phyloP scores from a whole-genome alignment of 345 rosid genomes.

The Garcia nutans region DNA sequence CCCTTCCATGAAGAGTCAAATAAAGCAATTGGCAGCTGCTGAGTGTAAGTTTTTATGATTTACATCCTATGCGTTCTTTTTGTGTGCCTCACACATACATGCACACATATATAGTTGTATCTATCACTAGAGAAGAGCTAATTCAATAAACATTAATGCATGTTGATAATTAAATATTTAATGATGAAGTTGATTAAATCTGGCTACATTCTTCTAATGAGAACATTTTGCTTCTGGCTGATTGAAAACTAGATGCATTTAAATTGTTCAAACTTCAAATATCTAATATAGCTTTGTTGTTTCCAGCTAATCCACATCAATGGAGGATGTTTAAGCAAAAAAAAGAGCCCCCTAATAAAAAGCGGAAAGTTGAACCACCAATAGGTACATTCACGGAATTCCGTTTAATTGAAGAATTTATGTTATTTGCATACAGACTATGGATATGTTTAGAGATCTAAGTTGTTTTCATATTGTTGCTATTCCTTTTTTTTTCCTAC shows the following conservation, averaged over 20 bases:
- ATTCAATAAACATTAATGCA: neutral
- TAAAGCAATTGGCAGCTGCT: constrained; percentile 68
- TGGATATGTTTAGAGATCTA: constrained; percentile 20
- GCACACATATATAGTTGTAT: neutral
- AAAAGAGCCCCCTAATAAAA: constrained; percentile 77
- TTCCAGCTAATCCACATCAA: constrained; percentile 53
- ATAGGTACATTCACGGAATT: constrained; percentile 47
- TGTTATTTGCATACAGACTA: constrained; percentile 11
- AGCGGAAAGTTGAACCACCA: constrained; percentile 75
- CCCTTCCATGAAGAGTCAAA: constrained; percentile 67
- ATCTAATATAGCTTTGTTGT: constrained; percentile 23
- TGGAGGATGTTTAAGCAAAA: constrained; percentile 66
- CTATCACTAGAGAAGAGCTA: neutral
- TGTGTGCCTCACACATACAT: neutral
- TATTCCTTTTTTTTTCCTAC: neutral
- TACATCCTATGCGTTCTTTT: constrained; percentile 3
- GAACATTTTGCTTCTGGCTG: neutral
- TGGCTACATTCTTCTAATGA: neutral
- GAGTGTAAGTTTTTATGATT: constrained; percentile 58
- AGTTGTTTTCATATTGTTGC: neutral
- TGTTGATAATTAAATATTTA: neutral
- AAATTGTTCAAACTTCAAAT: constrained; percentile 4
- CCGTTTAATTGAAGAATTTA: neutral
- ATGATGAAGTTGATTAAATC: neutral
- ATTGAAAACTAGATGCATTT: neutral